Conservation (phyloP, 495 filamentous ascomycete genomes). For the Penicillium robsamsonii region DNA sequence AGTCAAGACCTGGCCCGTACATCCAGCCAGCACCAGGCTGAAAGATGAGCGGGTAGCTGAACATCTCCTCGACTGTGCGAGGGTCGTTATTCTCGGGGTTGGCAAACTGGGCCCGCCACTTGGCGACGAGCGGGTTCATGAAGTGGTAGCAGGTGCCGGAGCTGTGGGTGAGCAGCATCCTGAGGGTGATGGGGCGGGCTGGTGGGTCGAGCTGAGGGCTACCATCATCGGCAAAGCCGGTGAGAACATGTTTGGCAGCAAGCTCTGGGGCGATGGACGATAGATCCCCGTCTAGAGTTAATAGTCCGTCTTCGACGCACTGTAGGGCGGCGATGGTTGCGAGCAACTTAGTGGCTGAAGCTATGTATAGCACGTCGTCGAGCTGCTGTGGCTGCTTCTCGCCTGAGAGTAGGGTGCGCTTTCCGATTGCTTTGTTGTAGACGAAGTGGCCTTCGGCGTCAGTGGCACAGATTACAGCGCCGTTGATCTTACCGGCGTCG, state of each 20-base stretch:
- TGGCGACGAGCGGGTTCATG: constrained; percentile 30
- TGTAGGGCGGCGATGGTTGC: constrained; percentile 38
- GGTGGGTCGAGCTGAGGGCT: constrained; percentile 26
- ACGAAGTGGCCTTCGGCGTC: constrained; percentile 24
- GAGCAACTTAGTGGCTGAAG: constrained; percentile 26
- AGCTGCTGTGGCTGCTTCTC: constrained; percentile 35
- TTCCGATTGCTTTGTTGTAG: constrained; percentile 30
- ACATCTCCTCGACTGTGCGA: constrained; percentile 26
- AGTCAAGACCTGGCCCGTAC: constrained; percentile 52
- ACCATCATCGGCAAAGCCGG: constrained; percentile 33
- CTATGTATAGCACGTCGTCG: constrained; percentile 34
- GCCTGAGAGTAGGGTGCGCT: constrained; percentile 37
- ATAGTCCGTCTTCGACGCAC: constrained; percentile 47
- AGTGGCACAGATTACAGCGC: constrained; percentile 27
- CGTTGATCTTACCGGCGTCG: constrained; percentile 26
- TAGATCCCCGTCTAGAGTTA: constrained; percentile 43
- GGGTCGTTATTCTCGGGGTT: constrained; percentile 13
- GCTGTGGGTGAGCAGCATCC: constrained; percentile 49
- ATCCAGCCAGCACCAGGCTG: constrained; percentile 51
- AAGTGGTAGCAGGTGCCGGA: constrained; percentile 48
- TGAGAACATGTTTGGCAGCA: constrained; percentile 36
- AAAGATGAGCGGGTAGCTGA: constrained; percentile 39
- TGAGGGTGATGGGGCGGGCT: constrained; percentile 36
- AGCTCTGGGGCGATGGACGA: constrained; percentile 42
- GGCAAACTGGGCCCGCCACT: constrained; percentile 37